phyloP scores from a whole-genome alignment of 306 rosid genomes.

The Quercus ilex region DNA sequence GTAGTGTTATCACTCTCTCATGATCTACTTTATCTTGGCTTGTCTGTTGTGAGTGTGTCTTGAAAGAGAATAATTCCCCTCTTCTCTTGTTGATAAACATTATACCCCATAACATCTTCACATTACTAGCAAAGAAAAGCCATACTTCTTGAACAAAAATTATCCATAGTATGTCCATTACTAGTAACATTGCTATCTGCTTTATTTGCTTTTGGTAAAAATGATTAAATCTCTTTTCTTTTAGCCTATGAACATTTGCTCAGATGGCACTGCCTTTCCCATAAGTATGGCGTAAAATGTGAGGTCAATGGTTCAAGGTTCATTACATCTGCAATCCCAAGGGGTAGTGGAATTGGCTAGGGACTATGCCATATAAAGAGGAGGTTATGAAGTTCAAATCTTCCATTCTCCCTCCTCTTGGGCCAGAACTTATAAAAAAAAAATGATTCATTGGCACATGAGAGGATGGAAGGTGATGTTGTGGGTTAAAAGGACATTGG shows the following conservation, averaged over 20 bases:
- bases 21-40: constrained; percentile 1
- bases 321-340: too few relatives aligned
- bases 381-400: too few relatives aligned
- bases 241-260: not conserved
- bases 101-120: not conserved
- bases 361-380: too few relatives aligned
- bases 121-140: not conserved
- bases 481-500: too few relatives aligned
- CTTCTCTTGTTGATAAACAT: not conserved
- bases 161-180: not conserved
- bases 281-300: not conserved
- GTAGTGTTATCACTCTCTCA: not conserved
- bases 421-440: too few relatives aligned
- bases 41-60: not conserved
- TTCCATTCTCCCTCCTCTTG: too few relatives aligned
- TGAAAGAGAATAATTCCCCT: not conserved
- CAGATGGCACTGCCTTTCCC: not conserved
- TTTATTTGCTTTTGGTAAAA: not conserved
- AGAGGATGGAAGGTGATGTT: too few relatives aligned
- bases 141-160: too few relatives aligned
- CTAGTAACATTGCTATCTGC: not conserved
- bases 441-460: too few relatives aligned
- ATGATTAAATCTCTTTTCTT: not conserved
- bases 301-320: not conserved
- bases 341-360: too few relatives aligned